phyloP scores from a whole-genome alignment of 2,329 filamentous ascomycete species.

The Zelopaecilomyces penicillatus region DNA sequence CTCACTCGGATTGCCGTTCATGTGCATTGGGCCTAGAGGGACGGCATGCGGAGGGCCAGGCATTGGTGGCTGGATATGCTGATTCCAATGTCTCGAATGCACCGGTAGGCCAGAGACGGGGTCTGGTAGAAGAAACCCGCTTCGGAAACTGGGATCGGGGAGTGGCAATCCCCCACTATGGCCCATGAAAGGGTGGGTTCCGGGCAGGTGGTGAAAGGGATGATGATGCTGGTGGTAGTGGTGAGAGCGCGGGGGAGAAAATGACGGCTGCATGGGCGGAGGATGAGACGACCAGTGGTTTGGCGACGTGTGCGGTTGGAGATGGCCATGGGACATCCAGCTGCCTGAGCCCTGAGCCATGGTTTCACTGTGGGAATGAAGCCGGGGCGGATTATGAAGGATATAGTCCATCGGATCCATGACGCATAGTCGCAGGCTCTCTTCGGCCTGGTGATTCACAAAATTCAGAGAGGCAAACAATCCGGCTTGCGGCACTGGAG shows the following conservation, averaged over 20 bases:
- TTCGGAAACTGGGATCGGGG: constrained; percentile 14
- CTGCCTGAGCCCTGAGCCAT: constrained; percentile 3
- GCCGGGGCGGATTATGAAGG: constrained; percentile 16
- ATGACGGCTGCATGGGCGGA: constrained; percentile 12
- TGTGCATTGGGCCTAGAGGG: background rate
- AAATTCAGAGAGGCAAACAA: too few relatives aligned
- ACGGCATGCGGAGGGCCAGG: background rate
- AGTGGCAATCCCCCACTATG: constrained; percentile 15
- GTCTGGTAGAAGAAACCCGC: constrained; percentile 7
- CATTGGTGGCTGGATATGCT: background rate
- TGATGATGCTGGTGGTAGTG: constrained; percentile 14
- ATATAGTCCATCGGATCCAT: constrained; percentile 27
- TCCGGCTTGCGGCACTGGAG: too few relatives aligned
- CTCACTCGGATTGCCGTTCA: background rate
- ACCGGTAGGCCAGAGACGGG: constrained; percentile 7
- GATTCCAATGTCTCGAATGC: constrained; percentile 1
- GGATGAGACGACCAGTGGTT: background rate
- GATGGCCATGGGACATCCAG: constrained; percentile 5
- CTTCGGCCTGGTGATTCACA: background rate
- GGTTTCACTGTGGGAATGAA: constrained; percentile 3
- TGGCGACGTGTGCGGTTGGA: background rate
- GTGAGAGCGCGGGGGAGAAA: constrained; percentile 12
- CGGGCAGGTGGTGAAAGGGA: constrained; percentile 8
- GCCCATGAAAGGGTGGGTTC: background rate
- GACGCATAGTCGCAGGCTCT: background rate